Conservation (phyloP, 2,329 filamentous ascomycete genomes). For the Hypoxylon sp. region DNA sequence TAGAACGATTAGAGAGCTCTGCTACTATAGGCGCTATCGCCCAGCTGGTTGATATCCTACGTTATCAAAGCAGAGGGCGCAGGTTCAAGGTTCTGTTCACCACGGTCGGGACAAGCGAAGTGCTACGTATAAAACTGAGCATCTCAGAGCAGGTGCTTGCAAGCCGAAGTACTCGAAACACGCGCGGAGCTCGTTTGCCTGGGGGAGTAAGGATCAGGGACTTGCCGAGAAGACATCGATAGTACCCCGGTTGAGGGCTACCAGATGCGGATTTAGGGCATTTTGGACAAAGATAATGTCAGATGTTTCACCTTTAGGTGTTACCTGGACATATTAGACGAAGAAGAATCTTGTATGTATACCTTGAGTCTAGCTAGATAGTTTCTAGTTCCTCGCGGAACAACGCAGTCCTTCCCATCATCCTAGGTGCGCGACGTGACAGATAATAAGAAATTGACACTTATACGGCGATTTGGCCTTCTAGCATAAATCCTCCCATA, state of each 20-base stretch:
- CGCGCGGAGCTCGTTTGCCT: background rate
- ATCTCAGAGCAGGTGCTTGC: background rate
- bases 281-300: background rate
- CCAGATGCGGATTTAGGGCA: background rate
- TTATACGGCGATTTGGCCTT: background rate
- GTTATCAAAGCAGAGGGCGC: background rate
- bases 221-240: background rate
- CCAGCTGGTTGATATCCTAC: background rate
- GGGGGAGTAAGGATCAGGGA: background rate
- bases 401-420: too few relatives aligned
- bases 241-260: background rate
- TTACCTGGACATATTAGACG: too few relatives aligned
- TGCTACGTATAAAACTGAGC: background rate
- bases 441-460: background rate
- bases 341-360: too few relatives aligned
- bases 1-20: background rate
- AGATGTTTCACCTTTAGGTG: too few relatives aligned
- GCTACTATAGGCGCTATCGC: background rate
- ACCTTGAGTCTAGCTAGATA: too few relatives aligned
- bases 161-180: background rate
- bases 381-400: too few relatives aligned
- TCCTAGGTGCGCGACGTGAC: too few relatives aligned
- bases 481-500: background rate
- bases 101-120: background rate
- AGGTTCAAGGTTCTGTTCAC: constrained; percentile 8